Evolutionary conservation across 257 asterid genomes (phyloP).

Genomic region (Fraxinus pennsylvanica): DNA sequence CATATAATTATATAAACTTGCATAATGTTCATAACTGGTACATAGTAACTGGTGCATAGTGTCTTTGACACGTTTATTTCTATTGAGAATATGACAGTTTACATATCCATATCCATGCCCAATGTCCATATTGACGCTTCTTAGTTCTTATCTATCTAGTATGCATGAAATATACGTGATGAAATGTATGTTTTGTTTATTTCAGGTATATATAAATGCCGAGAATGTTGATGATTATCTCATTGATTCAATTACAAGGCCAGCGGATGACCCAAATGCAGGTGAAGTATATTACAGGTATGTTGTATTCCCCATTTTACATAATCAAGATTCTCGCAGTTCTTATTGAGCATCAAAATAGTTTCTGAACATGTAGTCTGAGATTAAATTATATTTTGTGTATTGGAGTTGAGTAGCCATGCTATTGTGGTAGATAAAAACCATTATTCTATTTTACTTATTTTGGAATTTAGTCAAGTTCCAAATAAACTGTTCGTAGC

Average conservation of each 20-base stretch:
- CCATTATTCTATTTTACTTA: background rate
- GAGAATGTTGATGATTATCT: constrained; percentile 87
- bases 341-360: background rate
- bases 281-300: constrained; percentile 96
- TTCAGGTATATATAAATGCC: constrained; percentile 74
- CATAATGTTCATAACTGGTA: background rate
- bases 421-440: background rate
- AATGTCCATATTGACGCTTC: background rate
- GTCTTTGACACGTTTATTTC: background rate
- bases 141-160: background rate
- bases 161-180: background rate
- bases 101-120: background rate
- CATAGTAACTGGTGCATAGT: background rate
- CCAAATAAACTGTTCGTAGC: no score
- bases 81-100: background rate
- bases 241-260: constrained; percentile 70
- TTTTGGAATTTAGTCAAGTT: no score
- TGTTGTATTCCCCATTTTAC: background rate
- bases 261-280: constrained; percentile 89
- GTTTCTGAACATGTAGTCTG: background rate
- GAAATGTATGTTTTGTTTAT: background rate
- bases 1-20: background rate
- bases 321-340: background rate
- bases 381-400: background rate
- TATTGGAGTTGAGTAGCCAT: background rate